Percentiles rank a stretch among this genome's conserved stretches.
phyloP scores from a whole-genome alignment of 257 asterid genomes.

The Lycium ferocissimum region DNA sequence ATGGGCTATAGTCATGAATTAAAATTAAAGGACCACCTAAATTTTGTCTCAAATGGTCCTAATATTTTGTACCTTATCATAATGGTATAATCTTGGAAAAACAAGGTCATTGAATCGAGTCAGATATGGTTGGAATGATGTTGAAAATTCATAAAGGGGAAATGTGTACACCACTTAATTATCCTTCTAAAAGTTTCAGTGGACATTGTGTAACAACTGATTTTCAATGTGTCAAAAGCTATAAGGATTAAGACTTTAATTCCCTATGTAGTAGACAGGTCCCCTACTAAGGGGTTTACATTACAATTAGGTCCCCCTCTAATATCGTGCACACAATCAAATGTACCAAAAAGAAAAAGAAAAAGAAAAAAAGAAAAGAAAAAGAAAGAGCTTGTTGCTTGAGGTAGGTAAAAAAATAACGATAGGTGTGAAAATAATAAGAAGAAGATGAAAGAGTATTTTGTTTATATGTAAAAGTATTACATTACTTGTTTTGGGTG shows the following conservation, averaged over 20 bases:
- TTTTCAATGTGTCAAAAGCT: conserved; percentile 28
- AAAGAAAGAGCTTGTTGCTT: no score
- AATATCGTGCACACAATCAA: background rate
- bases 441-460: no score
- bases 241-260: background rate
- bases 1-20: background rate
- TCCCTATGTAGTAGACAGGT: conserved; percentile 32
- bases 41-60: conserved; percentile 34
- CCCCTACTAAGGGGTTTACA: conserved; percentile 35
- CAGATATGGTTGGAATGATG: conserved; percentile 35
- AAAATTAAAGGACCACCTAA: conserved; percentile 10
- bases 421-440: no score
- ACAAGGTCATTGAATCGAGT: conserved; percentile 17
- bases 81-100: background rate
- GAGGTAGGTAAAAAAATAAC: no score
- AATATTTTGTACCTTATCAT: conserved; percentile 25
- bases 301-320: conserved; percentile 30
- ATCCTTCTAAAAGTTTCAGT: background rate
- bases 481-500: background rate
- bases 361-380: background rate
- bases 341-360: background rate
- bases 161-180: background rate
- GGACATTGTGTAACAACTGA: conserved; percentile 25
- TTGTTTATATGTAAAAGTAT: background rate
- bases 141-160: conserved; percentile 26